These are phyloP conservation scores for Suhomyces canberraensis DNA, from an alignment of 805 yeast genomes.

Conservation along the genomic window DNA sequence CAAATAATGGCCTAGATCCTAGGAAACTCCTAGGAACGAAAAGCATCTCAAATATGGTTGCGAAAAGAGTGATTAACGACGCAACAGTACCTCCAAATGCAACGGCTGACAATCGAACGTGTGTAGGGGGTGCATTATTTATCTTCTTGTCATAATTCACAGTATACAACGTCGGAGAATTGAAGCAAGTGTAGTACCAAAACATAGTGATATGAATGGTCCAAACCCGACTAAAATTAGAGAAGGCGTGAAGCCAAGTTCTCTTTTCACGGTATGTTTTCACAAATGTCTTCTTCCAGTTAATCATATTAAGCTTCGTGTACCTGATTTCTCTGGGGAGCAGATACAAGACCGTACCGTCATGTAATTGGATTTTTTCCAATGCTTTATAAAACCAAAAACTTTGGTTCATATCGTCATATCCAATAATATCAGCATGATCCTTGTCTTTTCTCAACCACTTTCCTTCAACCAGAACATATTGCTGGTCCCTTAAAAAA, in stretches of 20 bases:
- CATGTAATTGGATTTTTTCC: constrained; percentile 26
- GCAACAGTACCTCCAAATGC: constrained; percentile 47
- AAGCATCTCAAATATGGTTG: constrained; percentile 20
- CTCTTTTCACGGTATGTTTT: constrained; percentile 49
- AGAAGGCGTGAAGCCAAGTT: constrained; percentile 48
- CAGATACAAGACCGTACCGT: constrained; percentile 28
- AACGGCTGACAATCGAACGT: constrained; percentile 41
- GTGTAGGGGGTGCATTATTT: constrained; percentile 45
- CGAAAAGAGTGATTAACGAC: constrained; percentile 24
- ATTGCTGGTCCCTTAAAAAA: constrained; percentile 67
- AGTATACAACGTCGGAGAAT: constrained; percentile 50
- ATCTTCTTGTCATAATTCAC: constrained; percentile 35
- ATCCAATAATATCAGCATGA: constrained; percentile 57
- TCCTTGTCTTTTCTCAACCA: constrained; percentile 66
- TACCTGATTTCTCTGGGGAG: constrained; percentile 31
- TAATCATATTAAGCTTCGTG: constrained; percentile 24
- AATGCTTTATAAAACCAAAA: constrained; percentile 47
- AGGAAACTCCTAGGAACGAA: constrained; percentile 27
- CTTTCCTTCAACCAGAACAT: constrained; percentile 50
- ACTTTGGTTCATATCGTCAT: constrained; percentile 53
- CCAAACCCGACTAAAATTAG: constrained; percentile 54
- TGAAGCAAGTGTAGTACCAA: constrained; percentile 52
- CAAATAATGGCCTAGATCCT: constrained; percentile 16
- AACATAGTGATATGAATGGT: constrained; percentile 47
- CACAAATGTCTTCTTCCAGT: constrained; percentile 41